These are phyloP conservation scores for Acacia pycnantha DNA, from an alignment of 331 rosid species.

Conservation along the genomic window DNA sequence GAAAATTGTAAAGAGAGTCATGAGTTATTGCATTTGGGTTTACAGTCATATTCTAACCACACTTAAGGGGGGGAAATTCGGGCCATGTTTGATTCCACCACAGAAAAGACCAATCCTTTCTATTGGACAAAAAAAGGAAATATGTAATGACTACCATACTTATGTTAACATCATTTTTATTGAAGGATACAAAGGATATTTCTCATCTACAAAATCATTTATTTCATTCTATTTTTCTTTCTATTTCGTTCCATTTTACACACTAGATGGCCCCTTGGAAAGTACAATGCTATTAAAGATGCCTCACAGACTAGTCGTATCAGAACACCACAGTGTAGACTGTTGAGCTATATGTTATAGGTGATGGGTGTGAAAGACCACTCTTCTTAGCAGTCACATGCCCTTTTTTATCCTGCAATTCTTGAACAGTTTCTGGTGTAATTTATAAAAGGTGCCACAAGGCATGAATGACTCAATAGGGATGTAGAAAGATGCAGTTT, in stretches of 20 bases:
- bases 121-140: neutral
- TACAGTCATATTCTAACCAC: neutral
- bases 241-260: neutral
- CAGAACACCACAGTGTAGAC: neutral
- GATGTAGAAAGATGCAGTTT: neutral
- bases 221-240: neutral
- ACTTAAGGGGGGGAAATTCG: neutral
- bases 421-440: neutral
- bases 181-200: neutral
- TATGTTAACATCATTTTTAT: neutral
- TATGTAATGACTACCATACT: neutral
- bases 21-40: neutral
- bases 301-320: neutral
- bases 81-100: neutral
- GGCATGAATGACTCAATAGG: neutral
- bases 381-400: neutral
- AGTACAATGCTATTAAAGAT: neutral
- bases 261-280: neutral
- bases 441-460: neutral
- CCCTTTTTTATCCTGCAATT: neutral
- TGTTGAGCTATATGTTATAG: neutral
- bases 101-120: neutral
- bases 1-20: neutral
- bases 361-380: neutral
- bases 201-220: neutral